Conservation (phyloP, 1,284 basidiomycete genomes). For the Porphyrellus sp. region DNA sequence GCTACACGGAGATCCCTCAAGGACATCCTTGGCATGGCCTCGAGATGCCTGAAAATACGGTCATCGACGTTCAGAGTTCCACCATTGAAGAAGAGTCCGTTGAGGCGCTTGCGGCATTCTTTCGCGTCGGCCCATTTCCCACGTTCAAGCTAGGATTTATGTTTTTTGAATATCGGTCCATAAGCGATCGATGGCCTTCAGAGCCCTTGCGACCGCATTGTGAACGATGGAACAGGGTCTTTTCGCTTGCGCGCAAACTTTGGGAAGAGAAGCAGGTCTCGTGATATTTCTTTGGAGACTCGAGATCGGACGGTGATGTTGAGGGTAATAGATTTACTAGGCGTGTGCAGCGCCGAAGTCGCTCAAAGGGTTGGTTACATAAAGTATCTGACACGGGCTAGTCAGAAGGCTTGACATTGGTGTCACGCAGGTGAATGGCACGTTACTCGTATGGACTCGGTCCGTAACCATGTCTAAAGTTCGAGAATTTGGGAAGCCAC, state of each 20-base stretch:
- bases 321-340: too few relatives aligned
- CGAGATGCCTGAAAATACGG: background rate
- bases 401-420: too few relatives aligned
- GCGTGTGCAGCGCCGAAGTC: too few relatives aligned
- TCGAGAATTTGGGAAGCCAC: too few relatives aligned
- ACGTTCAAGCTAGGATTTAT: background rate
- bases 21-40: background rate
- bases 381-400: too few relatives aligned
- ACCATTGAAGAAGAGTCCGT: background rate
- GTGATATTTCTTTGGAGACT: background rate
- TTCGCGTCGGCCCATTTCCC: background rate
- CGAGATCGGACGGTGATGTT: background rate
- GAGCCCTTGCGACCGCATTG: background rate
- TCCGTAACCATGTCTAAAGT: too few relatives aligned
- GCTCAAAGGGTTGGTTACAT: too few relatives aligned
- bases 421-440: too few relatives aligned
- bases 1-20: background rate
- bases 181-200: background rate
- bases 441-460: too few relatives aligned
- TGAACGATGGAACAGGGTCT: background rate
- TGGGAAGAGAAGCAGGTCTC: background rate
- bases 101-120: background rate
- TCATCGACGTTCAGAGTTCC: background rate
- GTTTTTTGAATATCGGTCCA: background rate
- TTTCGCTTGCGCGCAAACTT: background rate